Percentiles rank a stretch among this genome's conserved stretches.
Evolutionary conservation across 2,329 filamentous ascomycete genomes (phyloP).

Genomic region (Diaporthe capsici): DNA sequence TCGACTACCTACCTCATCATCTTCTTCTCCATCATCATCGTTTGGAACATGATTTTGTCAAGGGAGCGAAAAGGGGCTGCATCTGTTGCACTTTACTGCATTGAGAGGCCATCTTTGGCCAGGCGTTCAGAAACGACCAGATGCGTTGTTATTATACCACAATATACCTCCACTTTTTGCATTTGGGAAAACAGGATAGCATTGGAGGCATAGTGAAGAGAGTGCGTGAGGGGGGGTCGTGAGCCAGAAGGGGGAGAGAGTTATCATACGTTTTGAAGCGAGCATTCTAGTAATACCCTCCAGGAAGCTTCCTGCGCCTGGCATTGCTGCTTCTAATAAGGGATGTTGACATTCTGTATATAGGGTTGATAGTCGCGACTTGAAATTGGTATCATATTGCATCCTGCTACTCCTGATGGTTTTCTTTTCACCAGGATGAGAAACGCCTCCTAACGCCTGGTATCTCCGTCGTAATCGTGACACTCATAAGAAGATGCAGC

Average conservation of each 20-base stretch:
- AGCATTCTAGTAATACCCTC: neutral
- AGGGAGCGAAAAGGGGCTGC: conserved; percentile 36
- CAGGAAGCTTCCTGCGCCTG: neutral
- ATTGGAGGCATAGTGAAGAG: conserved; percentile 21
- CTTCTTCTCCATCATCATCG: neutral
- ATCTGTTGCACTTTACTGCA: conserved; percentile 36
- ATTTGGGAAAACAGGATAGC: conserved; percentile 33
- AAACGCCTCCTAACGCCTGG: conserved; percentile 40
- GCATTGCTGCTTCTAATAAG: conserved; percentile 12
- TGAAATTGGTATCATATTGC: conserved; percentile 38
- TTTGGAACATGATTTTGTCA: conserved; percentile 17
- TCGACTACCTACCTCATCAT: neutral
- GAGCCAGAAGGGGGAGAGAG: neutral
- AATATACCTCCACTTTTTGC: conserved; percentile 39
- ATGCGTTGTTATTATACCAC: conserved; percentile 38
- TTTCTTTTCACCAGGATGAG: neutral
- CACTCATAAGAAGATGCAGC: conserved; percentile 27
- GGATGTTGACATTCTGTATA: conserved; percentile 19
- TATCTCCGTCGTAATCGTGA: conserved; percentile 38
- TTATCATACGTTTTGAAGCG: neutral
- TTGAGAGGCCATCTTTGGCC: conserved; percentile 17
- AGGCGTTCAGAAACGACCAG: conserved; percentile 36
- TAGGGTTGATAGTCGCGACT: conserved; percentile 29
- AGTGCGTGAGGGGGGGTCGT: neutral
- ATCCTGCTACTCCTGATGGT: conserved; percentile 18